Evolutionary conservation across 2,329 filamentous ascomycete genomes (phyloP), one percentile per base, ranked within the genome.

Genomic region (Colletotrichum caudatum): DNA sequence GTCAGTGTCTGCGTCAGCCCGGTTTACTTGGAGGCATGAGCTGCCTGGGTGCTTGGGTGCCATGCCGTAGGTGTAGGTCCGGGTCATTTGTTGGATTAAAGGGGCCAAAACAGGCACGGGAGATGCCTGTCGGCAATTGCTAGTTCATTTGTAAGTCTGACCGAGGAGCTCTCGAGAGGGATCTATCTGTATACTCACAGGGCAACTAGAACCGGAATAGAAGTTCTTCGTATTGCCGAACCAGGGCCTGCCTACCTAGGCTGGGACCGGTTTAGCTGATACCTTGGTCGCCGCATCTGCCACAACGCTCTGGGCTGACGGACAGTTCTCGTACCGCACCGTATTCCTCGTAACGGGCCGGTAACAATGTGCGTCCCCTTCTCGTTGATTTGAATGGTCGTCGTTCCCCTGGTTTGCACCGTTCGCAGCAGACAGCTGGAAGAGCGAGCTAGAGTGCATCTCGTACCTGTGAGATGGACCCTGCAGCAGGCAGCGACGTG

Each of bases 401-500:
- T 16, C n/a, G 57, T 44, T n/a, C 14, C 7, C 16, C 18, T 23
- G 20, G 20, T 18, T 50, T 26, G 39, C 26, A 46, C 48, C 4
- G n/a, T 44, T 50, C 41, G 50, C 61, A 54, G 23, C 39, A 26
- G 26, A 54, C 46, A 39, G 39, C 54, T 33, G 29, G 37, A 53
- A 58, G 14, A 18, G 35, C 44, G 14, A 18, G 35, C 44, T 29
- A 65, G n/a, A 51, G 44, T 65, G 46, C 61, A 29, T 35, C 39
- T 35, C 26, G 64, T 71, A 46, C 46, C 64, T 60, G 65, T 60
- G 53, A 48, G 58, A 54, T 29, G 60, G 69, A 69, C 69, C 69
- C 69, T 72, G 69, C 69, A 72, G 69, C 69, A 69, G 65, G 69
- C 69, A 69, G 65, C 65, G 58, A 35, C 39, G 54, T 39, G 35